Evolutionary conservation across 225 moss, liverwort and hornwort genomes (phyloP).

Genomic region (Marchantia polymorpha): DNA sequence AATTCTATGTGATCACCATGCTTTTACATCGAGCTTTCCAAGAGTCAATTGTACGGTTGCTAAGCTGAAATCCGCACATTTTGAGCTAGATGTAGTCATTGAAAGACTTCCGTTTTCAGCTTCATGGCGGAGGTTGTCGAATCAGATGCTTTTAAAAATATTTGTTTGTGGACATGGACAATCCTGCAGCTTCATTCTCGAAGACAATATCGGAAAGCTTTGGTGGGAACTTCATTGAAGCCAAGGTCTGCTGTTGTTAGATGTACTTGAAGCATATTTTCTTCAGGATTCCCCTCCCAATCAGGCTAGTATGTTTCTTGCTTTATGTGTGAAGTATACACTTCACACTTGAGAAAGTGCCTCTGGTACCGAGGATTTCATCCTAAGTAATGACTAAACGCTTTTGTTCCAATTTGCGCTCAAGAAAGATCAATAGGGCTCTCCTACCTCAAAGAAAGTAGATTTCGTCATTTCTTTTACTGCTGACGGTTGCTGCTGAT

Average conservation of each 20-base stretch:
- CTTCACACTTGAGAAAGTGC: neutral
- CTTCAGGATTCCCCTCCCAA: neutral
- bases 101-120: neutral
- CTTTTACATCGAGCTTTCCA: neutral
- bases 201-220: slow-evolving; percentile 69
- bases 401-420: neutral
- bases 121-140: neutral
- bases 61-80: neutral
- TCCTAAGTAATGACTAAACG: too few relatives aligned
- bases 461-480: neutral
- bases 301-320: neutral
- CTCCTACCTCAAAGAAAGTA: neutral
- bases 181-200: slow-evolving; percentile 67
- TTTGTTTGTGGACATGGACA: neutral
- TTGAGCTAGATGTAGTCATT: neutral
- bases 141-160: neutral
- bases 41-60: neutral
- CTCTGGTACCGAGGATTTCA: neutral
- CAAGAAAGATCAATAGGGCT: neutral
- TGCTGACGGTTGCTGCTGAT: slow-evolving; percentile 1
- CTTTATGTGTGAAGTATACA: too few relatives aligned
- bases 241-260: slow-evolving; percentile 51
- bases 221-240: slow-evolving; percentile 81
- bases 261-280: neutral
- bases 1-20: neutral